phyloP scores from a whole-genome alignment of 345 rosid species.

The Eucalyptus pauciflora region DNA sequence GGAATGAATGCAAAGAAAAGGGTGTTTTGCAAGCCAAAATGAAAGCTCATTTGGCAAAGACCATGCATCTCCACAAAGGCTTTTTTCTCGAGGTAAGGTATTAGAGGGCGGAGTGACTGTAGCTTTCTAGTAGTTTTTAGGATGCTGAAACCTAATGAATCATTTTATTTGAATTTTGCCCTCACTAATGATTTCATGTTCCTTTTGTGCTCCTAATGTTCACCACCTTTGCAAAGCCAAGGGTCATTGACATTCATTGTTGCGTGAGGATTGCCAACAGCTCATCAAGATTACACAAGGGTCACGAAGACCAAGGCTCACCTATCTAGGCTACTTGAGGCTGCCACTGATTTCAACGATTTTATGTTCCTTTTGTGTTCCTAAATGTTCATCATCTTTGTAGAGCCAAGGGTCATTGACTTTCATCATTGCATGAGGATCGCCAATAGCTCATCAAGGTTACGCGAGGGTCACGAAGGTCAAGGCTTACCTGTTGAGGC shows the following conservation, averaged over 20 bases:
- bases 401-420: not conserved
- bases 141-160: no score
- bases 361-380: not conserved
- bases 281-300: not conserved
- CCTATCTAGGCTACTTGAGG: not conserved
- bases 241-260: not conserved
- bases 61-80: no score
- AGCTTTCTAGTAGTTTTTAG: no score
- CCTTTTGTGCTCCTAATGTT: no score
- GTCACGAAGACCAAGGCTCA: not conserved
- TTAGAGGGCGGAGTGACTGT: no score
- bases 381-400: not conserved
- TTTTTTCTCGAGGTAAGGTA: no score
- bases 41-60: no score
- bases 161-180: no score
- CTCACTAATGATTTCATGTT: no score
- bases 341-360: not conserved
- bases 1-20: no score
- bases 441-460: not conserved
- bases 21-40: no score
- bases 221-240: not conserved
- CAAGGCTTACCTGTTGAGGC: rapidly evolving
- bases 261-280: rapidly evolving
- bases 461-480: not conserved
- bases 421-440: not conserved